Evolutionary conservation across 768 basidiomycete genomes (phyloP).

Genomic region (Suillus occidentalis): DNA sequence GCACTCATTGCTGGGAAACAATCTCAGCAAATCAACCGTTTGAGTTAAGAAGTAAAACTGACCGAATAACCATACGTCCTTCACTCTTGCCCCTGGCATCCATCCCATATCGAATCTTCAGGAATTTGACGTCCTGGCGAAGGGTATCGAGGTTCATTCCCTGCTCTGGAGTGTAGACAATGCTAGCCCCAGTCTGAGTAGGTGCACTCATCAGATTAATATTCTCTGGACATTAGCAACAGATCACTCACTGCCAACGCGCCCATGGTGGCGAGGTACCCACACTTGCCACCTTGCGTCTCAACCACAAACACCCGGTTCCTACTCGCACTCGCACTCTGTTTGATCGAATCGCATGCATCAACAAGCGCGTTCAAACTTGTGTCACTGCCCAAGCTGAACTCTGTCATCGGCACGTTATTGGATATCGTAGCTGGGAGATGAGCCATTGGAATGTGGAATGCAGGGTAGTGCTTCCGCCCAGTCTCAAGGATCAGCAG

Average conservation of each 20-base stretch:
- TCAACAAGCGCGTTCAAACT: constrained; percentile 95
- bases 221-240: not conserved
- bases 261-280: constrained; percentile 94
- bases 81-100: constrained; percentile 90
- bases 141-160: constrained; percentile 85
- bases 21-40: not conserved
- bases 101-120: constrained; percentile 80
- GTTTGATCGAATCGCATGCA: constrained; percentile 98
- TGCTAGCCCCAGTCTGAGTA: constrained; percentile 78
- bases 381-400: constrained; percentile 95
- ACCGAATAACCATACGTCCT: constrained; percentile 92
- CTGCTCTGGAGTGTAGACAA: constrained; percentile 92
- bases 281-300: constrained; percentile 96
- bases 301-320: constrained; percentile 98
- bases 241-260: constrained; percentile 79
- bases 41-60: constrained; percentile 23
- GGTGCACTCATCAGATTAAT: not conserved
- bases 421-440: constrained; percentile 97
- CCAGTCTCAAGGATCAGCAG: constrained; percentile 78
- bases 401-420: constrained; percentile 97
- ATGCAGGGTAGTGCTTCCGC: constrained; percentile 80
- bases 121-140: constrained; percentile 81
- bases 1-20: constrained; percentile 67
- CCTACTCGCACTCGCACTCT: constrained; percentile 93
- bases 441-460: constrained; percentile 95